Base-by-base conservation (phyloP, 177 flowering plant genomes). In the Vitis hybrid region DNA sequence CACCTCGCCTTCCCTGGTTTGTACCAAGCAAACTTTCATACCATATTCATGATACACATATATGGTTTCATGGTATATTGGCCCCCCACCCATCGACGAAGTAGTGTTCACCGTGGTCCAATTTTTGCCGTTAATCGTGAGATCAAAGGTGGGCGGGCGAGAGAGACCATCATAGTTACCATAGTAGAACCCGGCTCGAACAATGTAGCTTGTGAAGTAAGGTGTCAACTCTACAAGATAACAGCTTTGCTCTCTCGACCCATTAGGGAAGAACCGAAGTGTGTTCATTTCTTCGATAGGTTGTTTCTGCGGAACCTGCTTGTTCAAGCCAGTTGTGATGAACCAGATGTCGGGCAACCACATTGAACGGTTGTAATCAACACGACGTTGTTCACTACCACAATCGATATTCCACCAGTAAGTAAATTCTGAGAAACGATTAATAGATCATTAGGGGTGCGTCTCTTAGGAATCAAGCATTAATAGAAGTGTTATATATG, bases 121-220 rank as follows among this genome's bases (percentile, higher is more conserved):
- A 2, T 8, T 1, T 2, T 26, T 4, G 4, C 65, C 72, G 15
- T 58, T 40, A 3, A 74, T 12, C 2, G 8, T 1, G 1, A 74
- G 65, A 58, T 74, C 56, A 10, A 68, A 74, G 0, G 64, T 69
- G 4, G 77, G 64, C 49, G 68, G 72, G 9, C 14, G 54, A 5
- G 40, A 32, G 21, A 68, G 68, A 11, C 64, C 65, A 11, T 68
- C 72, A 7, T 74, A 69, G 45, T 74, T 74, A 18, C 72, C 76
- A 13, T 68, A 73, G 56, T 34, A 67, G 57, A 67, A 73, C 2
- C 75, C 75, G 0, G 62, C 71, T 2, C 71, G 70, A 18, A 68
- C 11, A 2, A 68, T 52, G n/a, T 19, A 67, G 45, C 19, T 6
- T 52, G 48, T 3, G 15, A 3, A 1, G 19, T 2, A 3, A 26